These are phyloP conservation scores for Vararia minispora DNA, from an alignment of 768 basidiomycete genomes.

Conservation along the genomic window DNA sequence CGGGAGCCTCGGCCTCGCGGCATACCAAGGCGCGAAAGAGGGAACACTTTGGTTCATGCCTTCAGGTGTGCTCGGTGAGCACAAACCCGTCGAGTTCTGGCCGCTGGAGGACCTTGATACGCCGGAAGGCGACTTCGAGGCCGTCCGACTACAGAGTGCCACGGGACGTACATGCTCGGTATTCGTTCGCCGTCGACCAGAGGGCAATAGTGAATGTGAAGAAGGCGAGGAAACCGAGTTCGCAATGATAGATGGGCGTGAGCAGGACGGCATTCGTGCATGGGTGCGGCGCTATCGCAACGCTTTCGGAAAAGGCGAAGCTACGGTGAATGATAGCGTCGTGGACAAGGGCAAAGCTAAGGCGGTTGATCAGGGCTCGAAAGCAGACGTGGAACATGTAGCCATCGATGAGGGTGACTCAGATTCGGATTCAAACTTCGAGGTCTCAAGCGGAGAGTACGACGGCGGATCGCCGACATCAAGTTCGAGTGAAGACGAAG, in stretches of 20 bases:
- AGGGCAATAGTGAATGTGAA: conserved; percentile 30
- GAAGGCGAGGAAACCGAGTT: conserved; percentile 54
- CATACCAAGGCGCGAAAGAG: conserved; percentile 29
- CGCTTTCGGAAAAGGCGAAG: conserved; percentile 35
- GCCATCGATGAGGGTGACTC: conserved; percentile 11
- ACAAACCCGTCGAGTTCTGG: conserved; percentile 74
- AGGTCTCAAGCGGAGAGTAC: conserved; percentile 19
- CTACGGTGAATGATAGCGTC: neutral
- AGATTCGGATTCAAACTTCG: conserved; percentile 10
- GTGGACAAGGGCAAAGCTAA: conserved; percentile 1
- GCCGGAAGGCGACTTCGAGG: conserved; percentile 30
- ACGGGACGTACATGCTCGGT: conserved; percentile 62
- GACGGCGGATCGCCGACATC: conserved; percentile 27
- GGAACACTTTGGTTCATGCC: conserved; percentile 66
- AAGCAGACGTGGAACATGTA: conserved; percentile 1
- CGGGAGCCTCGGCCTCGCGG: conserved; percentile 3
- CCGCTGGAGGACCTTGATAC: conserved; percentile 43
- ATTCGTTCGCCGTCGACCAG: conserved; percentile 26
- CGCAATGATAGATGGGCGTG: conserved; percentile 58
- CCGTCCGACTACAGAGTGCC: conserved; percentile 40
- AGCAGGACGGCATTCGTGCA: conserved; percentile 49
- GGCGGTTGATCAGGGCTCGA: conserved; percentile 5
- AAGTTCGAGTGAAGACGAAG: conserved; percentile 18
- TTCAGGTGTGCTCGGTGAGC: conserved; percentile 62
- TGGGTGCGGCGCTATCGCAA: conserved; percentile 54